Evolutionary conservation across 2,329 filamentous ascomycete genomes (phyloP), one percentile per base, ranked within the genome.

Genomic region (Sarocladium brachiariae): DNA sequence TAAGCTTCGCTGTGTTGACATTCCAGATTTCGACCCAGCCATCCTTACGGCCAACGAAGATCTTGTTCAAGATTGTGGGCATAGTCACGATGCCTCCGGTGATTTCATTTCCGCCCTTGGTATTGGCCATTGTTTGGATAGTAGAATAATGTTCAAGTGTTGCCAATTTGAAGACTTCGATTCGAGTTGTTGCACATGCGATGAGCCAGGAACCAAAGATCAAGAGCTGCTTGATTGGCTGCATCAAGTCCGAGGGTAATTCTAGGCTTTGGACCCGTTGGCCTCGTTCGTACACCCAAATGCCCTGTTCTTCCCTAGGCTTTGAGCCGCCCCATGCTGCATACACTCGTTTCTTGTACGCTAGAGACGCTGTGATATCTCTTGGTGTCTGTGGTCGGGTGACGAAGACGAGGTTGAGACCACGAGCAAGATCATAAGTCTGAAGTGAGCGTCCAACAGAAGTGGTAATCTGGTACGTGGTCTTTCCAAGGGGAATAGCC

Each of bases 11-110:
- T 3, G 89, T 96, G 63, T 87, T 95, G 54, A 99, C 74, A 63
- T 99, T 99, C 92, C 93, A 99, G 48, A 99, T 95, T 63, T 99
- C 93, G 8, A 96, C 84, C 66, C 84, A 86, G 6, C 93, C 93
- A 65, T 99, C 90, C 55, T 80, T 80, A 59, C 89, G 84, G 9
- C 89, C 95, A 2, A 89, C 87, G 57, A 97, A 89, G 39, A 99
- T 80, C 69, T 99, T 99, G 75, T 99, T 99, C 54, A 99, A 70
- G 66, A 90, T 95, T 0, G 93, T 97, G 1, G 92, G 91, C 85
- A 97, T 89, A 60, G 81, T 95, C 63, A 83, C 86, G 58, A 96
- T 78, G 47, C 85, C 83, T 21, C 87, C 87, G 0, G 87, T 89
- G 52, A 96, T 81, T 57, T 84, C 73, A 57, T 83, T 84, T 51